These are phyloP conservation scores for Candida loeiensis DNA, from an alignment of 805 yeast genomes.

Conservation along the genomic window DNA sequence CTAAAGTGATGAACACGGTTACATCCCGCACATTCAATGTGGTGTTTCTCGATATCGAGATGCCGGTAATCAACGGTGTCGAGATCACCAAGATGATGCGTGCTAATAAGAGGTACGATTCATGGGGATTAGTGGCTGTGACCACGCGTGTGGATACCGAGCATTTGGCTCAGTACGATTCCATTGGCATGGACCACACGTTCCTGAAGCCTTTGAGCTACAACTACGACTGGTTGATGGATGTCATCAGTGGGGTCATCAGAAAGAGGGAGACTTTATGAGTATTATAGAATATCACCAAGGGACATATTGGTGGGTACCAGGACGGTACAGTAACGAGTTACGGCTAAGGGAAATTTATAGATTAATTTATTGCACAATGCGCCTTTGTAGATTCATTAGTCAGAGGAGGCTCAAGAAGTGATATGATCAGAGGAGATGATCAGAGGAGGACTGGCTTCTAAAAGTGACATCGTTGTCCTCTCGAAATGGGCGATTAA, in stretches of 20 bases:
- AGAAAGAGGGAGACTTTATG: slow-evolving; percentile 2
- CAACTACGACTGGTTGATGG: slow-evolving; percentile 17
- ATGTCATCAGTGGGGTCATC: slow-evolving; percentile 17
- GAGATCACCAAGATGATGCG: slow-evolving; percentile 27
- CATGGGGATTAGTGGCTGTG: slow-evolving; percentile 37
- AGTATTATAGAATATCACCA: neutral
- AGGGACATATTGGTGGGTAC: neutral
- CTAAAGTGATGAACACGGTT: slow-evolving; percentile 22
- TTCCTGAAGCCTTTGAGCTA: slow-evolving; percentile 38
- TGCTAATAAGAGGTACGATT: slow-evolving; percentile 11
- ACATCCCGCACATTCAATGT: slow-evolving; percentile 22
- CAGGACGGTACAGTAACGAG: neutral
- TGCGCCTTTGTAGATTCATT: neutral
- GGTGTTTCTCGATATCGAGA: slow-evolving; percentile 43
- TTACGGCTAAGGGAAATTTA: neutral
- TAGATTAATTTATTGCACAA: neutral
- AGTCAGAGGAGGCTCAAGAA: too few species aligned
- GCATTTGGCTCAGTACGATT: slow-evolving; percentile 29
- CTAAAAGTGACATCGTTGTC: too few species aligned
- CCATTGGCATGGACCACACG: slow-evolving; percentile 39
- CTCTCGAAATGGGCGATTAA: too few species aligned
- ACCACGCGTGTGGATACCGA: slow-evolving; percentile 30
- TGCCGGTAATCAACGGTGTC: slow-evolving; percentile 41
- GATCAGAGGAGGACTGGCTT: too few species aligned
- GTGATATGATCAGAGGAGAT: too few species aligned